Evolutionary conservation across 1,284 basidiomycete genomes (phyloP).

Genomic region (Calocybe gambosa): DNA sequence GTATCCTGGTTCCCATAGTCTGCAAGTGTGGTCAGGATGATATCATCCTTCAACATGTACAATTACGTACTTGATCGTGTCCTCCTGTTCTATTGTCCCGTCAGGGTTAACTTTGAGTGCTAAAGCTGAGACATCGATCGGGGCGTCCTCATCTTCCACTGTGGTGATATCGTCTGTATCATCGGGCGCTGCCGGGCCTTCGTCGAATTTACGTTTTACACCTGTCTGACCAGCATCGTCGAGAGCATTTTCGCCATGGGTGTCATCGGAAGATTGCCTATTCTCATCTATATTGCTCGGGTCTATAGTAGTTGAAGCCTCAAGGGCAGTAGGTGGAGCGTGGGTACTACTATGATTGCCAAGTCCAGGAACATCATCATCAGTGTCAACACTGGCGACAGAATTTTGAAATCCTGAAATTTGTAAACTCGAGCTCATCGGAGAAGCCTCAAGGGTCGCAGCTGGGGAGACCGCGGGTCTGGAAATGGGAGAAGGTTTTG

Average conservation of each 20-base stretch:
- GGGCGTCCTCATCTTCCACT: slow-evolving; percentile 43
- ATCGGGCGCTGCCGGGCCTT: slow-evolving; percentile 44
- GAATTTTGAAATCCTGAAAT: slow-evolving; percentile 5
- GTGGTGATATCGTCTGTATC: slow-evolving; percentile 34
- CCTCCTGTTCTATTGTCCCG: slow-evolving; percentile 87
- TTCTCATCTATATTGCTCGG: slow-evolving; percentile 25
- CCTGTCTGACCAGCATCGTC: slow-evolving; percentile 29
- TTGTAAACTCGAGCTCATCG: slow-evolving; percentile 18
- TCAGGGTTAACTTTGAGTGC: slow-evolving; percentile 78
- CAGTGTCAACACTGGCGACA: slow-evolving; percentile 22
- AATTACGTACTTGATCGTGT: slow-evolving; percentile 78
- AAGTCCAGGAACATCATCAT: slow-evolving; percentile 36
- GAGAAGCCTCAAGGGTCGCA: slow-evolving; percentile 23
- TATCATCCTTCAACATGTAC: slow-evolving; percentile 1
- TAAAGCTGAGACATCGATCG: slow-evolving; percentile 30
- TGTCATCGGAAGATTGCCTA: slow-evolving; percentile 14
- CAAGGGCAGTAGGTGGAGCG: slow-evolving; percentile 8
- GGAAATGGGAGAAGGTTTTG: slow-evolving; percentile 31
- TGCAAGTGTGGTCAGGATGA: slow-evolving; percentile 26
- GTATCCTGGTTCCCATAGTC: slow-evolving; percentile 93
- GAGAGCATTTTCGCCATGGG: not conserved
- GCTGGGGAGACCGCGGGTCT: slow-evolving; percentile 21
- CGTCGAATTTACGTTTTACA: slow-evolving; percentile 68
- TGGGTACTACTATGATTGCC: slow-evolving; percentile 18
- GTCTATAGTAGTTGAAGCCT: slow-evolving; percentile 10